Evolutionary conservation across 139 green algal species (phyloP).

Genomic region (Pleodorina starrii): DNA sequence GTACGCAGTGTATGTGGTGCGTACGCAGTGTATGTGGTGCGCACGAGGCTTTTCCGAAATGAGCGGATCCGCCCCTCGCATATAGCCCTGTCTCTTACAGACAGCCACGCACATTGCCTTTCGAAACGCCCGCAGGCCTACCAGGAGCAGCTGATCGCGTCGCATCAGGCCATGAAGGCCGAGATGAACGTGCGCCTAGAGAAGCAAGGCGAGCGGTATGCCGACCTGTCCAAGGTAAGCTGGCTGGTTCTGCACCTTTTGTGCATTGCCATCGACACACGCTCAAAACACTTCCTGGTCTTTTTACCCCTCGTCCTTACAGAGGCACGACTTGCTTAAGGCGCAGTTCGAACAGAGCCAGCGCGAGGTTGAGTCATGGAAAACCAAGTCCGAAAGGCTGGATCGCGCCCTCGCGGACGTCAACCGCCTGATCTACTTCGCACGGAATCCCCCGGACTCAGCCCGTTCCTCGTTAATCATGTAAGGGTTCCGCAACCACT

Average conservation of each 20-base stretch:
- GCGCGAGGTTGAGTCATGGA: constrained; percentile 40
- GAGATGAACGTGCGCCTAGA: constrained; percentile 33
- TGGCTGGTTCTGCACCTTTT: too few species aligned
- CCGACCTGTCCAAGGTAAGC: constrained; percentile 26
- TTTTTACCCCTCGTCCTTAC: not conserved
- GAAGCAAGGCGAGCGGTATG: constrained; percentile 7
- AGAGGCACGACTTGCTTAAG: constrained; percentile 27
- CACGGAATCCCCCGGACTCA: constrained; percentile 31
- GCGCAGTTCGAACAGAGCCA: not conserved
- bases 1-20: too few species aligned
- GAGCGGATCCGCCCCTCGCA: too few species aligned
- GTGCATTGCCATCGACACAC: too few species aligned
- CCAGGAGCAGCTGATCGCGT: constrained; percentile 24
- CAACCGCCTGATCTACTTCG: constrained; percentile 26
- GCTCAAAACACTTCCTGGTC: too few species aligned
- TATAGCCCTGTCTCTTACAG: too few species aligned
- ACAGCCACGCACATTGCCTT: too few species aligned
- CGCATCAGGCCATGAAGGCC: not conserved
- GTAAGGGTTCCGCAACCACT: too few species aligned
- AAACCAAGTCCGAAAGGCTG: constrained; percentile 34
- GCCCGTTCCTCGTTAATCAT: constrained; percentile 44
- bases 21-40: too few species aligned
- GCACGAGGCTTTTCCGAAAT: too few species aligned
- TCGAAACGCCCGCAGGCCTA: not conserved
- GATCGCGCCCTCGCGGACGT: constrained; percentile 36